Base-by-base conservation (phyloP, 2,329 filamentous ascomycete genomes). In the Dothistroma septosporum region DNA sequence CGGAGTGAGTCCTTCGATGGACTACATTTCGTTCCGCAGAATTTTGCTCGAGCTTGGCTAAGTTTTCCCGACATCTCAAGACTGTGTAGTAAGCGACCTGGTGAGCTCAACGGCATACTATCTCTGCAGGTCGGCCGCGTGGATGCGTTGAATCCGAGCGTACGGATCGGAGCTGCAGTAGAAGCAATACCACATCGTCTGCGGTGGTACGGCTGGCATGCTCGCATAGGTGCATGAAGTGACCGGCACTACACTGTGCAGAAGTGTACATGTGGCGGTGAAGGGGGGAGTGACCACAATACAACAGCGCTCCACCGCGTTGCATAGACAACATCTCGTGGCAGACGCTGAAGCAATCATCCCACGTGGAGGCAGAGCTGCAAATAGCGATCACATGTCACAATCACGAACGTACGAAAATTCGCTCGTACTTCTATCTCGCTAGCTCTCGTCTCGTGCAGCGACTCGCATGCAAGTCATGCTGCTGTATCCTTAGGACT, bases 401-500 rank as follows among this genome's bases (percentile, higher is more conserved):
- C 9, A 19, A 44, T 9, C 41, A 19, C 19, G 41, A 44, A n/a
- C 41, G n/a, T 44, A 44, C 41, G 41, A n/a, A 14, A 16, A n/a
- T 14, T 44, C 41, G 14, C 41, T 44, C 14, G 41, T 19, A 37
- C 4, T 44, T n/a, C 41, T 19, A 19, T 44, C 41, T 44, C 41
- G 14, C n/a, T 44, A 3, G 24, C 14, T n/a, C 41, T 44, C 41
- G 16, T 11, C 6, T 37, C 35, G 3, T 37, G 35, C 35, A 37
- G 35, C 35, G 35, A 37, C 35, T 37, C 14, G 8, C 41, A 19
- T 44, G 14, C 14, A 9, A 44, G 41, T 19, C 41, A n/a, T 44
- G 16, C 41, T 44, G 41, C 41, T 19, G 41, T 50, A 61, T 57
- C 54, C 63, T 59, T 54, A 31, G 54, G 53, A 44, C 41, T 44